Conservation (phyloP, 2,329 filamentous ascomycete species). For the Cladosporium sp. region DNA sequence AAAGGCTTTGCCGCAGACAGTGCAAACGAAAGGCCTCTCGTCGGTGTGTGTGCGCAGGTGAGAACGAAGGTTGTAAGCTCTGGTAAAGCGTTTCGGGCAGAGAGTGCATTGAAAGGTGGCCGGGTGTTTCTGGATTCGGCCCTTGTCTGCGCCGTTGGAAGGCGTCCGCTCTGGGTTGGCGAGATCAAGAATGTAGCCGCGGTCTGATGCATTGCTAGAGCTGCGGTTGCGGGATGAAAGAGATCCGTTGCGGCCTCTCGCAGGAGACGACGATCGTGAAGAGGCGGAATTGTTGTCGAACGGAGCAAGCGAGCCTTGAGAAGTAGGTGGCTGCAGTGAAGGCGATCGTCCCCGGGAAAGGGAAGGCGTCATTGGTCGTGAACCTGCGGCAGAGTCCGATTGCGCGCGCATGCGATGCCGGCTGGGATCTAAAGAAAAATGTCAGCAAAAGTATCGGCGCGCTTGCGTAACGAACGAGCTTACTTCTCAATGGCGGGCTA, state of each 20-base stretch:
- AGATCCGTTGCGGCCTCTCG: slow-evolving; percentile 29
- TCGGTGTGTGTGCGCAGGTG: slow-evolving; percentile 95
- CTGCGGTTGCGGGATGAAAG: slow-evolving; percentile 39
- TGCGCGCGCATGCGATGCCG: slow-evolving; percentile 52
- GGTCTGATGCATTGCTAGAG: slow-evolving; percentile 47
- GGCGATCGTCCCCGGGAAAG: slow-evolving; percentile 31
- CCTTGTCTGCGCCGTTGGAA: slow-evolving; percentile 53
- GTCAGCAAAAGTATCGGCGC: background rate
- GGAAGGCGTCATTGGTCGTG: slow-evolving; percentile 39
- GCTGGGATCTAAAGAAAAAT: slow-evolving; percentile 31
- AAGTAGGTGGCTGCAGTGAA: slow-evolving; percentile 25
- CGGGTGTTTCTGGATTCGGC: slow-evolving; percentile 93
- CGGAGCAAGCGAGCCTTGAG: slow-evolving; percentile 33
- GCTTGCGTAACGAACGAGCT: slow-evolving; percentile 27
- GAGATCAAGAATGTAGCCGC: slow-evolving; percentile 80
- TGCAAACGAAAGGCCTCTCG: slow-evolving; percentile 94
- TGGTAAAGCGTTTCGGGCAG: slow-evolving; percentile 92
- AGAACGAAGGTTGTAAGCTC: slow-evolving; percentile 92
- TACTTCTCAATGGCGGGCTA: slow-evolving; percentile 66
- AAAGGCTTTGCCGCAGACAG: slow-evolving; percentile 94
- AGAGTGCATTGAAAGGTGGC: slow-evolving; percentile 92
- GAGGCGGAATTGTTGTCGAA: slow-evolving; percentile 31
- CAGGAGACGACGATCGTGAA: slow-evolving; percentile 44
- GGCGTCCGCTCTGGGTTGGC: slow-evolving; percentile 81
- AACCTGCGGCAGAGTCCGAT: slow-evolving; percentile 53